phyloP scores from a whole-genome alignment of 2,329 filamentous ascomycete species.

The Xylaria sp. region DNA sequence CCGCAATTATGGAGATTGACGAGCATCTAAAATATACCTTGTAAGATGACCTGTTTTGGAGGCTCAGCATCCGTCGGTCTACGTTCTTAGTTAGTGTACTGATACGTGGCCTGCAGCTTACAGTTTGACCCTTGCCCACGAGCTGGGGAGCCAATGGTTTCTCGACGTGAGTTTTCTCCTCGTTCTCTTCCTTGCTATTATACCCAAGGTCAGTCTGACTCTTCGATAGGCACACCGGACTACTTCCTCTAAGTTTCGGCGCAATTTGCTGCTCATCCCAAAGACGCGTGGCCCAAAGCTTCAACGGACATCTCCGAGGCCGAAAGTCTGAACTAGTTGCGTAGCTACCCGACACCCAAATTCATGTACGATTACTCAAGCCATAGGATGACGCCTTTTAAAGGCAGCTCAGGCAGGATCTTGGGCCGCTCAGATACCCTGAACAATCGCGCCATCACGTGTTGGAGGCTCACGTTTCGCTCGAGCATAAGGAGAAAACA shows the following conservation, averaged over 20 bases:
- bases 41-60: slow-evolving; percentile 67
- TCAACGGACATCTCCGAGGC: slow-evolving; percentile 27
- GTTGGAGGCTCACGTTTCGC: slow-evolving; percentile 21
- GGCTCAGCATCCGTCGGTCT: background rate
- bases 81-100: slow-evolving; percentile 32
- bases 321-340: slow-evolving; percentile 26
- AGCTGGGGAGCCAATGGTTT: slow-evolving; percentile 98
- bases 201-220: slow-evolving; percentile 38
- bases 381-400: slow-evolving; percentile 21
- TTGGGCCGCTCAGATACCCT: slow-evolving; percentile 33
- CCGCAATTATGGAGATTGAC: slow-evolving; percentile 99
- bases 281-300: slow-evolving; percentile 36
- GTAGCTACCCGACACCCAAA: slow-evolving; percentile 28
- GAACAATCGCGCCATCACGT: slow-evolving; percentile 23
- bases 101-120: slow-evolving; percentile 68
- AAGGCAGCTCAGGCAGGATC: slow-evolving; percentile 29
- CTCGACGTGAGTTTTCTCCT: slow-evolving; percentile 71
- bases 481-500: slow-evolving; percentile 26
- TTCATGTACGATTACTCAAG: slow-evolving; percentile 35
- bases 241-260: slow-evolving; percentile 85
- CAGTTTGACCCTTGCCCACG: slow-evolving; percentile 99
- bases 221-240: slow-evolving; percentile 79
- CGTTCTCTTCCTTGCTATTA: background rate
- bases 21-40: slow-evolving; percentile 99
- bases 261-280: slow-evolving; percentile 28